Evolutionary conservation across 148 eudicot genomes (phyloP), one percentile per base, ranked within the genome.

Genomic region (Rhododendron ovatum): DNA sequence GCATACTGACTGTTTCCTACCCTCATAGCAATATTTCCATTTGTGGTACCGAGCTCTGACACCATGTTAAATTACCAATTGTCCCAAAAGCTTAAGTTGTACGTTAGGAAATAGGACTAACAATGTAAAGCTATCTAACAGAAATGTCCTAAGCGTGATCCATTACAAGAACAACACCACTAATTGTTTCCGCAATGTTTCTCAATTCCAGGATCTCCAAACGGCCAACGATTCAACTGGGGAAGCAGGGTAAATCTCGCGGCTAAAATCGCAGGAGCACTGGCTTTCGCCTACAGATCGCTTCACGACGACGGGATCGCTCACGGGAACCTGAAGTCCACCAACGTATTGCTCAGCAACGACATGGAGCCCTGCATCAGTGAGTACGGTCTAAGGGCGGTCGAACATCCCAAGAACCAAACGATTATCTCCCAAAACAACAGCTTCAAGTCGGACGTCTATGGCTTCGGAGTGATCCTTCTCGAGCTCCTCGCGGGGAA

Each of bases 271-370:
- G 89, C 93, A 5, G 84, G 87, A 35, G 90, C 93, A 35, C 39
- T 91, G 65, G 88, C 93, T 0, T 85, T 79, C 81, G 87, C 90
- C 90, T 90, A 89, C 82, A 80, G 87, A 13, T 78, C 59, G 61
- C 91, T 91, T 50, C 51, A 35, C 0, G 30, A 59, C 2, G 89
- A 89, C 71, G 87, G 87, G 5, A 88, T 91, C 24, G 78, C 91
- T 77, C 93, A 89, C 80, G 93, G 93, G 14, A 91, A 91, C 87
- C 69, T 91, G 1, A 91, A 91, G 86, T 91, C 93, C 78, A 85
- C 90, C 65, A 91, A 89, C 88, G 89, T 91, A 43, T 4, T 91
- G 48, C 83, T 91, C 28, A 87, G 82, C 82, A 77, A 84, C 4
- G 82, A 81, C 41, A 85, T 88, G 90, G 87, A 85, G 48, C 89